Base-by-base conservation (phyloP, 352 stramenopile species). In the Pythium phragmitis region DNA sequence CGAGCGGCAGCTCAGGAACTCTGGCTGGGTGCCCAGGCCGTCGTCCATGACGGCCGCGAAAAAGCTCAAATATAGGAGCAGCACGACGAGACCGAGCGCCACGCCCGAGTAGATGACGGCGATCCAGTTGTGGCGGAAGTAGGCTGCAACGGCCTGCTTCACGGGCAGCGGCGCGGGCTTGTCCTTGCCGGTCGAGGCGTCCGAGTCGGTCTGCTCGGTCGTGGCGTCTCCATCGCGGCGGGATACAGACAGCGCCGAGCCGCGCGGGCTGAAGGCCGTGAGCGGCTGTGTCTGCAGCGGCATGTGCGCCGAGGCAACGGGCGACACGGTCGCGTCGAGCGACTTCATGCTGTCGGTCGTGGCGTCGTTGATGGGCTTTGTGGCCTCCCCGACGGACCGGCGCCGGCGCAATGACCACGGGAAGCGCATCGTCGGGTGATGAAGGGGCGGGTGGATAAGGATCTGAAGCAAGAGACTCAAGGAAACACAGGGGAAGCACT, bases 51-150 rank as follows among this genome's bases (percentile, higher is more conserved):
- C 69, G 0, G 84, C 82, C 2, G 80, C 80, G 50, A 92, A 94
- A 68, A 87, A 92, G 66, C 84, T 92, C 54, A 90, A 52, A 62
- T 92, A 89, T 9, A 88, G 37, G 34, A 94, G 68, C 71, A 92
- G 48, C 33, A 89, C 50, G 19, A 91, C 14, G 33, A 87, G 19
- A 13, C 46, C 36, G 30, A 86, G 51, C n/a, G 58, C 67, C 41
- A 87, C 58, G 43, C 57, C 54, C 30, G 72, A 77, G 69, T 91
- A 94, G 36, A 82, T 43, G 16, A 77, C 39, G 19, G 74, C 57
- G 21, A 82, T 47, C 48, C 73, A 75, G 51, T 89, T 56, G 21
- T 41, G 45, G 19, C 60, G 73, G 57, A 75, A 36, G 28, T 61
- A 77, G n/a, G 37, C 39, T 2, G 39, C 26, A 21, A 50, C 41